Percentiles rank a stretch among this genome's conserved stretches.
These are phyloP conservation scores for Malus asiatica DNA, from an alignment of 306 rosid species.

Conservation along the genomic window DNA sequence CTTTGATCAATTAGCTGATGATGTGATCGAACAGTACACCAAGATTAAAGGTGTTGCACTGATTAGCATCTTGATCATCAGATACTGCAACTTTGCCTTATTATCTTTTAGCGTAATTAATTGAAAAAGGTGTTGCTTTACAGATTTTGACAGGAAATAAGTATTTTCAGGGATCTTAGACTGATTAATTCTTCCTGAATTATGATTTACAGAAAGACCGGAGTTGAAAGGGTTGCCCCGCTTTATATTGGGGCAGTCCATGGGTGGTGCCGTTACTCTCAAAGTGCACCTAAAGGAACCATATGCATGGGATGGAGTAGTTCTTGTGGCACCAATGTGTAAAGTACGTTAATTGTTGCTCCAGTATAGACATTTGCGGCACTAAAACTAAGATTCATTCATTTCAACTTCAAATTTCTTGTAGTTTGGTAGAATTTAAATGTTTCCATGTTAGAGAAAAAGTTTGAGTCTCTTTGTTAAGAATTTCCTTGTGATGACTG, in stretches of 20 bases:
- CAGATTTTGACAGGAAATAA: background rate
- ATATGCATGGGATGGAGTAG: constrained; percentile 63
- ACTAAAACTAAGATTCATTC: background rate
- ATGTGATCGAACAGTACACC: constrained; percentile 59
- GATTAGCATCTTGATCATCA: background rate
- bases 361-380: background rate
- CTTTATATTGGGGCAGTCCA: constrained; percentile 79
- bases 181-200: background rate
- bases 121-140: background rate
- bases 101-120: background rate
- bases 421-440: background rate
- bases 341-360: constrained; percentile 44
- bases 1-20: constrained; percentile 62
- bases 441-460: background rate
- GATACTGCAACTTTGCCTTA: background rate
- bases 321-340: constrained; percentile 97
- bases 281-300: constrained; percentile 81
- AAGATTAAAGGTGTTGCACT: constrained; percentile 48
- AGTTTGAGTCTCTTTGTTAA: background rate
- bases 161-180: background rate
- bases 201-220: constrained; percentile 44
- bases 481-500: background rate
- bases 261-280: constrained; percentile 93
- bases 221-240: constrained; percentile 61
- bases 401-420: background rate